These are phyloP conservation scores for Gomphus sp. DNA, from an alignment of 1,284 basidiomycete species.

Conservation along the genomic window DNA sequence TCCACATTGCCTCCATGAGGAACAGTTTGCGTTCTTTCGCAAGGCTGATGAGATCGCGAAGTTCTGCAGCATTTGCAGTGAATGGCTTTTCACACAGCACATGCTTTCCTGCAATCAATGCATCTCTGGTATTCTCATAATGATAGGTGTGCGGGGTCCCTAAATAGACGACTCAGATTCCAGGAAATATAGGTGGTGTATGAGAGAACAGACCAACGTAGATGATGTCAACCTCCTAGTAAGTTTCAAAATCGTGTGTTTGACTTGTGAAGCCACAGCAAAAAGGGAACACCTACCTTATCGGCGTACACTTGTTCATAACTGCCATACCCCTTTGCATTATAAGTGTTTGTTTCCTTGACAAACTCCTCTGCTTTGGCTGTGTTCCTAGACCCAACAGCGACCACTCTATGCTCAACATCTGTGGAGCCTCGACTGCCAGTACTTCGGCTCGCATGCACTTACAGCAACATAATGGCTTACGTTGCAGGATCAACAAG, in stretches of 20 bases:
- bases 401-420: constrained; percentile 66
- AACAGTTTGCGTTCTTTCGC: constrained; percentile 74
- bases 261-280: neutral
- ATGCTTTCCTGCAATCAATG: constrained; percentile 75
- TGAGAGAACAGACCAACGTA: constrained; percentile 57
- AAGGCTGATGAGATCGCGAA: constrained; percentile 56
- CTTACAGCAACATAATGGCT: constrained; percentile 10
- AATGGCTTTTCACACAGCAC: constrained; percentile 83
- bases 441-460: neutral
- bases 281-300: constrained; percentile 30
- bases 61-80: constrained; percentile 56
- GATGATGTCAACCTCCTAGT: constrained; percentile 66
- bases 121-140: constrained; percentile 69
- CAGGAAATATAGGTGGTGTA: neutral
- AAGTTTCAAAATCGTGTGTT: neutral
- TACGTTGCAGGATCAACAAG: constrained; percentile 42
- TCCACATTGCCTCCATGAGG: constrained; percentile 87
- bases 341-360: constrained; percentile 35
- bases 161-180: constrained; percentile 17
- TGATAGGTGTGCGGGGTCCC: constrained; percentile 85
- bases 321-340: constrained; percentile 62
- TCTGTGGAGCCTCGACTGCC: constrained; percentile 61
- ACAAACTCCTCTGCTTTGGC: constrained; percentile 71
- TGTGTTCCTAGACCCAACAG: constrained; percentile 71
- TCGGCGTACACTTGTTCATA: constrained; percentile 76